Evolutionary conservation across 2,329 filamentous ascomycete species (phyloP), one percentile per base, ranked within the genome.

Genomic region (Curvularia lunata): DNA sequence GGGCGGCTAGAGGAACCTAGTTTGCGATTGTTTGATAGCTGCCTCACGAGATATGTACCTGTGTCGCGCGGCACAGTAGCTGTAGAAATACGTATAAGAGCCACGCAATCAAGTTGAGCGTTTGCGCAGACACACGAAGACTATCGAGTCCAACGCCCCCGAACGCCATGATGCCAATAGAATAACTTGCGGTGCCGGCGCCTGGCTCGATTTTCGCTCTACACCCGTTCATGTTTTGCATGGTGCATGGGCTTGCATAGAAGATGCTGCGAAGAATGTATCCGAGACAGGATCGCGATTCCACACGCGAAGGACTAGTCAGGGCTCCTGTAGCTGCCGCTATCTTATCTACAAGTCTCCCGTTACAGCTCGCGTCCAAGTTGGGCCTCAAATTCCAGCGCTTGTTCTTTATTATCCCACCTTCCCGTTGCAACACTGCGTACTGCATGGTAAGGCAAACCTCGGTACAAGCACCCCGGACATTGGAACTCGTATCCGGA

Each of bases 1-100:
- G 61, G 45, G 45, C 27, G 25, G 42, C 47, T 48, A 32, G 34
- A 30, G 55, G 27, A 32, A 13, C 23, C 25, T 46, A 43, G 38
- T 38, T 10, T 34, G 52, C 38, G 50, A 48, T 27, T 27, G n/a
- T 19, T 27, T 23, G 18, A 25, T 48, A 40, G 50, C 38, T 43
- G 30, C 30, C 21, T 28, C 7, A 60, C 62, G 54, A 58, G 56
- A 53, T 56, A 56, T 60, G 53, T 59, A 59, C 40, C 47, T 30
- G 54, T 59, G 30, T 55, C 60, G 64, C 68, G 65, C 69, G 63
- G 62, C 59, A 60, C 58, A 53, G 54, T 70, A 73, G 65, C 66
- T 59, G 50, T 68, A 69, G 65, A 65, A 71, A 69, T 65, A 30
- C 28, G 12, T 30, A 61, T 64, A 71, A 68, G 66, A 69, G 52